phyloP scores from a whole-genome alignment of 2,329 filamentous ascomycete genomes.

The Lasiodiplodia theobromae region DNA sequence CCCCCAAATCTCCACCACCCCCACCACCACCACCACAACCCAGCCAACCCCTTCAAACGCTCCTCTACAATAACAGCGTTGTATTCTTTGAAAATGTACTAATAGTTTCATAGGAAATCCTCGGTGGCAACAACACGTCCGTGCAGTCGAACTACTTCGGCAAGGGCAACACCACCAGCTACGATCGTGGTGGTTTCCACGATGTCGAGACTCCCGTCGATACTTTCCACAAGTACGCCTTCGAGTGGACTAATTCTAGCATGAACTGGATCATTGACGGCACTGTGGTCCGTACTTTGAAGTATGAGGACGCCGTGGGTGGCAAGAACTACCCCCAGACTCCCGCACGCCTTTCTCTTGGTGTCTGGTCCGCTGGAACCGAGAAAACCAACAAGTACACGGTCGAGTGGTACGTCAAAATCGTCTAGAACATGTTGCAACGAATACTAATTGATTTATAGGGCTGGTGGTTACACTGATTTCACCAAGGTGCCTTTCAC shows the following conservation, averaged over 20 bases:
- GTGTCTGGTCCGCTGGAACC: conserved; percentile 57
- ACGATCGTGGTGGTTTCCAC: conserved; percentile 72
- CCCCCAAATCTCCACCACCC: background rate
- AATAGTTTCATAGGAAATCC: conserved; percentile 21
- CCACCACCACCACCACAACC: background rate
- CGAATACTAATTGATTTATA: too few relatives aligned
- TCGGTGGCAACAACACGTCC: conserved; percentile 65
- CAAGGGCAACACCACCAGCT: conserved; percentile 74
- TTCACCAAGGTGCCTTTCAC: conserved; percentile 57
- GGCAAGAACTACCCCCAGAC: conserved; percentile 76
- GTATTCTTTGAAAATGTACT: background rate
- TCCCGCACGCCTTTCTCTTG: conserved; percentile 66
- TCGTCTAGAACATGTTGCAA: too few relatives aligned
- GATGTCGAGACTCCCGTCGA: conserved; percentile 63
- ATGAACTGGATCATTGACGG: conserved; percentile 77
- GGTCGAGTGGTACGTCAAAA: conserved; percentile 41
- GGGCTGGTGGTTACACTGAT: conserved; percentile 66
- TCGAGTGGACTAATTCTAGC: conserved; percentile 72
- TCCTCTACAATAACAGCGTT: background rate
- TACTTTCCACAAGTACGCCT: conserved; percentile 72
- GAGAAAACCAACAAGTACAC: conserved; percentile 57
- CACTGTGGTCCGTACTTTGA: conserved; percentile 68
- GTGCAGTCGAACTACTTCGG: conserved; percentile 76
- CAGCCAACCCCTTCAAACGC: background rate
- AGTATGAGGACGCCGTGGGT: conserved; percentile 62